Evolutionary conservation across 495 filamentous ascomycete species (phyloP).

Genomic region (Penicillium tannophilum): DNA sequence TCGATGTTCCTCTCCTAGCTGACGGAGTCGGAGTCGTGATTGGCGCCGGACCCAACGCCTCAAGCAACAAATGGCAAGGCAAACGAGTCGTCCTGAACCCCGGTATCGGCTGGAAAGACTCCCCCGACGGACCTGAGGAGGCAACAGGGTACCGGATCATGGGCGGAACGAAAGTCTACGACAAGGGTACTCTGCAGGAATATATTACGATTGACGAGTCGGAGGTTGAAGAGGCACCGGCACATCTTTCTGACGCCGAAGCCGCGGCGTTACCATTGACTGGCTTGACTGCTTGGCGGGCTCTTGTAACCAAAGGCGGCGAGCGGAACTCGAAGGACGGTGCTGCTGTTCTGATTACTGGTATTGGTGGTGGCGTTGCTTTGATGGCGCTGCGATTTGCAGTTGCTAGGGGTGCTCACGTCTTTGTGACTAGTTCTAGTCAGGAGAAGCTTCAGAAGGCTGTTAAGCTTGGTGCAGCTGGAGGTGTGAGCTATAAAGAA

Average conservation of each 20-base stretch:
- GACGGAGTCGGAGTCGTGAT: slow-evolving; percentile 79
- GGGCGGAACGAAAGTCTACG: slow-evolving; percentile 65
- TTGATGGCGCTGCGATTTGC: slow-evolving; percentile 71
- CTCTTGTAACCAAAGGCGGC: slow-evolving; percentile 70
- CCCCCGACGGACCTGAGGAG: slow-evolving; percentile 72
- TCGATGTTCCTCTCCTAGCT: slow-evolving; percentile 71
- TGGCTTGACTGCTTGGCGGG: slow-evolving; percentile 86
- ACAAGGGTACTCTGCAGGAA: slow-evolving; percentile 71
- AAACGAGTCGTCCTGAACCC: slow-evolving; percentile 78
- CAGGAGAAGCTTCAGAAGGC: slow-evolving; percentile 67
- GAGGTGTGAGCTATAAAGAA: slow-evolving; percentile 68
- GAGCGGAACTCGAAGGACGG: slow-evolving; percentile 56
- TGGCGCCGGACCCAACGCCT: slow-evolving; percentile 55
- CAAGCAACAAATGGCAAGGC: slow-evolving; percentile 51
- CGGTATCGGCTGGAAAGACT: slow-evolving; percentile 70
- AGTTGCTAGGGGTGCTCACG: slow-evolving; percentile 62
- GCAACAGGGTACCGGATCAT: slow-evolving; percentile 63
- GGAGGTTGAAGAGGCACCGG: slow-evolving; percentile 75
- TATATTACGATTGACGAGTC: slow-evolving; percentile 64
- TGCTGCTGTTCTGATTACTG: slow-evolving; percentile 70
- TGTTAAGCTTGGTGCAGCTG: slow-evolving; percentile 63
- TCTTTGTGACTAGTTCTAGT: slow-evolving; percentile 69
- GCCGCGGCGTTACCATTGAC: slow-evolving; percentile 80
- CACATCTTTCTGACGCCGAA: slow-evolving; percentile 68
- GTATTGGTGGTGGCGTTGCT: slow-evolving; percentile 81